Evolutionary conservation across 768 basidiomycete species (phyloP).

Genomic region (Podaxis carcinomalis): DNA sequence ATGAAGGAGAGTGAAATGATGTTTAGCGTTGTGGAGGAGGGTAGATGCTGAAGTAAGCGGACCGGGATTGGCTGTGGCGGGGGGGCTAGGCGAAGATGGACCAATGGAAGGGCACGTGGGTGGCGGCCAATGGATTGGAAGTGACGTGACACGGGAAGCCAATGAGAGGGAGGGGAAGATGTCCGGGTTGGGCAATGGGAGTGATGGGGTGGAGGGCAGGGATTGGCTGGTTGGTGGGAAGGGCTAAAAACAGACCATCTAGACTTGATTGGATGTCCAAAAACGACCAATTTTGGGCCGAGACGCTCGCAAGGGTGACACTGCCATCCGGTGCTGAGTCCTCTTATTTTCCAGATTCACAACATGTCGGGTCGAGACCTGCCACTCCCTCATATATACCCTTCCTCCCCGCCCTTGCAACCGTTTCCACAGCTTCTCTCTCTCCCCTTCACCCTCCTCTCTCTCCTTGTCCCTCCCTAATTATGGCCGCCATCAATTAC

Average conservation of each 20-base stretch:
- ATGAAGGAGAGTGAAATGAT: background rate
- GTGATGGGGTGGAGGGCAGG: background rate
- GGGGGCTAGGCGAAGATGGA: constrained; percentile 17
- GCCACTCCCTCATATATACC: constrained; percentile 9
- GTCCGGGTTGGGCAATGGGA: too few relatives aligned
- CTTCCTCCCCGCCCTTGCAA: constrained; percentile 2
- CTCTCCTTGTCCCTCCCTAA: background rate
- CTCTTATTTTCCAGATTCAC: constrained; percentile 16
- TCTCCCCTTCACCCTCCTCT: constrained; percentile 11
- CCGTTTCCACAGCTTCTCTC: constrained; percentile 4
- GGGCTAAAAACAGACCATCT: constrained; percentile 5
- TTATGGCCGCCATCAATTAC: constrained; percentile 22
- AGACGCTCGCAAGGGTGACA: constrained; percentile 7
- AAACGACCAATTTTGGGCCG: background rate
- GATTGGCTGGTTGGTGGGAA: background rate
- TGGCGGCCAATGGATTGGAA: background rate
- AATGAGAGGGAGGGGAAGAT: background rate
- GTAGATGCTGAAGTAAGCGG: background rate
- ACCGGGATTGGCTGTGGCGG: constrained; percentile 13
- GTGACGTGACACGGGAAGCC: background rate
- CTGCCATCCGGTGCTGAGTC: background rate
- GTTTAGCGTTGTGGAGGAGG: background rate
- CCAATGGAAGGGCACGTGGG: background rate
- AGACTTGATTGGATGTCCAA: constrained; percentile 13
- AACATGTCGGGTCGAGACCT: constrained; percentile 14